phyloP scores from a whole-genome alignment of 305 asterid species.

The Fraxinus angustifolia region DNA sequence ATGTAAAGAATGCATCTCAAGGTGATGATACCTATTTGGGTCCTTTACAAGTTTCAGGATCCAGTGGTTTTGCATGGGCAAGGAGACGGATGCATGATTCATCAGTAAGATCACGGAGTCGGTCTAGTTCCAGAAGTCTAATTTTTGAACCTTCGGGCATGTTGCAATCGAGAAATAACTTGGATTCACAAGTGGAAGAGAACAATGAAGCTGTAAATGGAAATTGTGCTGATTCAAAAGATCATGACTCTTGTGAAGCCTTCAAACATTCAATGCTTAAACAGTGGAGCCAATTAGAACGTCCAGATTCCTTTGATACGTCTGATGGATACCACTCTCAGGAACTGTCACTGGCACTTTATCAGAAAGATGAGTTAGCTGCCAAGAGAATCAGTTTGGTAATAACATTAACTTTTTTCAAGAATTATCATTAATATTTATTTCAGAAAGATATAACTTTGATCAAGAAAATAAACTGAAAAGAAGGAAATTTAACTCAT shows the following conservation, averaged over 20 bases:
- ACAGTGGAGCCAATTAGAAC: slow-evolving; percentile 78
- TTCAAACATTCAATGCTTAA: slow-evolving; percentile 46
- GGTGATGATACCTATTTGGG: slow-evolving; percentile 76
- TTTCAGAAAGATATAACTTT: background rate
- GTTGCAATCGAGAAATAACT: slow-evolving; percentile 47
- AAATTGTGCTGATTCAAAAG: slow-evolving; percentile 36
- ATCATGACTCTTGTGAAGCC: slow-evolving; percentile 46
- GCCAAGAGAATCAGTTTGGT: slow-evolving; percentile 67
- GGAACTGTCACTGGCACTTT: slow-evolving; percentile 68
- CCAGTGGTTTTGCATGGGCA: slow-evolving; percentile 97
- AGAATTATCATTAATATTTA: background rate
- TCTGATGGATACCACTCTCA: slow-evolving; percentile 83
- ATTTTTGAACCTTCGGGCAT: slow-evolving; percentile 60
- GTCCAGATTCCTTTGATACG: slow-evolving; percentile 67
- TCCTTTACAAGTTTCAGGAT: slow-evolving; percentile 83
- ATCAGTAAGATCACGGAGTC: slow-evolving; percentile 64
- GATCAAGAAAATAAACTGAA: background rate
- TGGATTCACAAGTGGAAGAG: slow-evolving; percentile 47
- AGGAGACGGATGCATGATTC: slow-evolving; percentile 60
- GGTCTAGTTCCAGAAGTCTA: slow-evolving; percentile 85
- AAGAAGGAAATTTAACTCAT: background rate
- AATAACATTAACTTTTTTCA: slow-evolving; percentile 13
- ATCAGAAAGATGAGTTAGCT: slow-evolving; percentile 58
- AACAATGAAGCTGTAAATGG: slow-evolving; percentile 40
- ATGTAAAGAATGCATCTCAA: slow-evolving; percentile 75